These are phyloP conservation scores for Protostelium mycophagum DNA, from an alignment of 78 protist species.

Conservation along the genomic window DNA sequence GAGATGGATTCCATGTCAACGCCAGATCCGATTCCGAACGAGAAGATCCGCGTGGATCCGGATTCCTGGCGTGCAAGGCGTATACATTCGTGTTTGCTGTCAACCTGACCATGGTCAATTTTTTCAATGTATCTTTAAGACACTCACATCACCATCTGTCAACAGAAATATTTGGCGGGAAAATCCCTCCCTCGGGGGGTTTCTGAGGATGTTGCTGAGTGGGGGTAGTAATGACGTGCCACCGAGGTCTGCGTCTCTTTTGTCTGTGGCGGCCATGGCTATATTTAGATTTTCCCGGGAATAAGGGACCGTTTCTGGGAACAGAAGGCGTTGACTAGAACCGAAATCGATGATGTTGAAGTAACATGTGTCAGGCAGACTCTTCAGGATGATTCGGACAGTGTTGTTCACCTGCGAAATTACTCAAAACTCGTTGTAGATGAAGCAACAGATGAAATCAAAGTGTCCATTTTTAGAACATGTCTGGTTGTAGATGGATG, in stretches of 20 bases:
- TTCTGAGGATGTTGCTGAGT: not conserved
- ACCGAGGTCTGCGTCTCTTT: conserved; percentile 24
- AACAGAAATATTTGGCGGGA: conserved; percentile 44
- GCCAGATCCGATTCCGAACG: conserved; percentile 28
- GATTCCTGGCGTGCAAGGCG: too few relatives aligned
- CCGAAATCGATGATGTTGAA: conserved; percentile 31
- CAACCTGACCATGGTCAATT: conserved; percentile 20
- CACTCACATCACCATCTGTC: not conserved
- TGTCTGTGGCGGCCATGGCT: not conserved
- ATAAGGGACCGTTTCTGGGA: not conserved
- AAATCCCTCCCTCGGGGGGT: not conserved
- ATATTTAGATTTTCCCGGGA: conserved; percentile 1
- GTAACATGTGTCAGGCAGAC: conserved; percentile 6
- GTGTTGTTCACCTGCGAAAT: not conserved
- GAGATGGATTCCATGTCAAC: conserved; percentile 12
- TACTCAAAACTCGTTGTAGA: too few relatives aligned
- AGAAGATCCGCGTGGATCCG: conserved; percentile 16
- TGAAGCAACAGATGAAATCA: too few relatives aligned
- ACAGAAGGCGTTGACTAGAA: not conserved
- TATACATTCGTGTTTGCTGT: too few relatives aligned
- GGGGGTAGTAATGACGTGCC: conserved; percentile 39
- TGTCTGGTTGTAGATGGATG: conserved; percentile 1
- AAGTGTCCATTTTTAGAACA: not conserved
- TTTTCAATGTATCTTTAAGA: not conserved
- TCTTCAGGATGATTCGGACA: conserved; percentile 25